phyloP scores from a whole-genome alignment of 2,329 filamentous ascomycete genomes.

The Corniculantispora saksenae region DNA sequence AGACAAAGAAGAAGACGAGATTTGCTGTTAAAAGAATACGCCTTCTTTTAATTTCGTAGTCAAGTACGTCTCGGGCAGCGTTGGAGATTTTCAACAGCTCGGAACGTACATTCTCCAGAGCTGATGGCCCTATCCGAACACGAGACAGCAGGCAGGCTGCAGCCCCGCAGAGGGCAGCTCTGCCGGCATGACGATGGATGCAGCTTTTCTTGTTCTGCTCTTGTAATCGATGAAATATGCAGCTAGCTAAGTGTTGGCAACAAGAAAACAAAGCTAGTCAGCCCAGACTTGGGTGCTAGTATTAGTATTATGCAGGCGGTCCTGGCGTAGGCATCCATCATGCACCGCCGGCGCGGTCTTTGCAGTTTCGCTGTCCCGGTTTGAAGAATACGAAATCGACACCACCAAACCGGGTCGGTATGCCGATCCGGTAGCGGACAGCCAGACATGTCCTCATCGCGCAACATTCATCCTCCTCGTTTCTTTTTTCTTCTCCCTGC shows the following conservation, averaged over 20 bases:
- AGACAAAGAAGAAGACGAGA: background rate
- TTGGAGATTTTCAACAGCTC: background rate
- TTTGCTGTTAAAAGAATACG: background rate
- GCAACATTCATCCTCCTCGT: background rate
- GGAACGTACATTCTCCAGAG: background rate
- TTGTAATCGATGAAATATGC: background rate
- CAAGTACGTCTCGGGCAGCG: background rate
- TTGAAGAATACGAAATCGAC: slow-evolving; percentile 13
- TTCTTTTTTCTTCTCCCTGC: background rate
- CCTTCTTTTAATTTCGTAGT: too few species aligned
- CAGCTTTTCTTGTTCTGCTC: background rate
- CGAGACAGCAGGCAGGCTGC: background rate
- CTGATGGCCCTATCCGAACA: background rate
- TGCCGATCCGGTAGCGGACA: background rate
- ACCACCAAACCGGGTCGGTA: background rate
- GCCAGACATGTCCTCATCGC: background rate
- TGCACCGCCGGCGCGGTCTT: too few species aligned
- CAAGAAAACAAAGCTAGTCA: too few species aligned
- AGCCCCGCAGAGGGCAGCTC: background rate
- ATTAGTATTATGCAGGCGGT: too few species aligned
- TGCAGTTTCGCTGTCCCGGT: background rate
- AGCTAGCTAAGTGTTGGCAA: too few species aligned
- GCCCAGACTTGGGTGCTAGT: background rate
- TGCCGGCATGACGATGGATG: background rate
- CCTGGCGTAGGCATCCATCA: too few species aligned